Evolutionary conservation across 805 yeast species (phyloP).

Genomic region (Debaryomyces prosopidis): DNA sequence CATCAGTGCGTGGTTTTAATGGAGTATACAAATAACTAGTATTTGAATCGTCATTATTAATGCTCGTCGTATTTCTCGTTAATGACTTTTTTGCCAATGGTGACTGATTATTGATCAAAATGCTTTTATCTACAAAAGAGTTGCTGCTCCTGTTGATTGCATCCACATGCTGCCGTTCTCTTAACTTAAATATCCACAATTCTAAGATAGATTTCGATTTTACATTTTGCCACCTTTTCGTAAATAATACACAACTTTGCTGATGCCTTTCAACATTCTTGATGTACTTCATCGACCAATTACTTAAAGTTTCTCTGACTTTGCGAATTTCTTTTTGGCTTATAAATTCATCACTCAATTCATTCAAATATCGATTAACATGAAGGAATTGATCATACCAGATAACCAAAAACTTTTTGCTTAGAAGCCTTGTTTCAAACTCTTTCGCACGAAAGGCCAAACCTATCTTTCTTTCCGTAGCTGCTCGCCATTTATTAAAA

Average conservation of each 20-base stretch:
- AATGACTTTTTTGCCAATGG: constrained; percentile 30
- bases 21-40: constrained; percentile 36
- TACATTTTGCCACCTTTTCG: constrained; percentile 30
- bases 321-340: constrained; percentile 27
- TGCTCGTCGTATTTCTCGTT: constrained; percentile 3
- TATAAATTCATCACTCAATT: constrained; percentile 29
- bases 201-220: constrained; percentile 32
- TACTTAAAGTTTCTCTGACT: constrained; percentile 26
- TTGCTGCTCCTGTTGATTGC: constrained; percentile 4
- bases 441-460: constrained; percentile 10
- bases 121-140: constrained; percentile 14
- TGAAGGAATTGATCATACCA: constrained; percentile 35
- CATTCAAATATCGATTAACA: constrained; percentile 23
- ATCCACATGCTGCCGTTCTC: constrained; percentile 8
- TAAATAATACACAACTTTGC: constrained; percentile 35
- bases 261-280: constrained; percentile 32
- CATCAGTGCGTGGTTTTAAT: constrained; percentile 23
- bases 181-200: constrained; percentile 34
- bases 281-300: constrained; percentile 38
- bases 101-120: constrained; percentile 26
- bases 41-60: background rate
- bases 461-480: constrained; percentile 2
- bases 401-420: constrained; percentile 27
- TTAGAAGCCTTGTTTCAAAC: constrained; percentile 18
- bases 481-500: constrained; percentile 15